Base-by-base conservation (phyloP, 2,329 filamentous ascomycete species). In the Peltaster fructicola region DNA sequence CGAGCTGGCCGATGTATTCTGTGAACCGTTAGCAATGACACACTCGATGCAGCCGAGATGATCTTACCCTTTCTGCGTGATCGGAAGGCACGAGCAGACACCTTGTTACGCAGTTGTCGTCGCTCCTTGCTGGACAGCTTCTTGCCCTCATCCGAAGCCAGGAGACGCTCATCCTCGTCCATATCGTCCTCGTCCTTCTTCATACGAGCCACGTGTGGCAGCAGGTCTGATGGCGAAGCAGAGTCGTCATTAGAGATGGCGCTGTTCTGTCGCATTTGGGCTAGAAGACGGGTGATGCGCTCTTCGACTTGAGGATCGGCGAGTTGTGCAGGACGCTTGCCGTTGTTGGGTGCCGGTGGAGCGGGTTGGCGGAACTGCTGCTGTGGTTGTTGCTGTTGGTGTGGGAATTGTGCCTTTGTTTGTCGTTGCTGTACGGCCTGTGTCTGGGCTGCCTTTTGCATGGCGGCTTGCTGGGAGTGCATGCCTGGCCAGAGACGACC, bases 91-190 rank as follows among this genome's bases (percentile, higher is more conserved):
- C 88, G 80, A 34, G 88, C 88, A 20, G 88, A 98, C 4, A 98
- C 88, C 58, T 98, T 98, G 67, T 98, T 98, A 36, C 88, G 72
- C n/a, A 98, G 66, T 54, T 95, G 88, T 38, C 88, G 74, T 32
- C 88, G 74, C 56, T 95, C 84, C 59, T 95, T 95, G 62, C 81
- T 91, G 54, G 74, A 88, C n/a, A 98, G 67, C 61, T 93, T 93
- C 73, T 98, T 98, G 43, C 85, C 88, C 56, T 93, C 85, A 44
- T 98, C 88, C 32, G 82, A 93, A n/a, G 81, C 81, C 23, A 93
- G 63, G 7, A 93, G 63, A 38, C 80, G 68, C 62, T 95, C 88
- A 42, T 95, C 88, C 51, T 93, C 85, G 41, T 98, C 88, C 85
- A 98, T 95, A 26, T 95, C 85, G 33, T 93, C 84, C 43, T 95